A percentile compares a stretch with the other conserved stretches of the same genome.
phyloP scores from a whole-genome alignment of 2,329 filamentous ascomycete genomes.

The Ilyonectria mors-panacis region DNA sequence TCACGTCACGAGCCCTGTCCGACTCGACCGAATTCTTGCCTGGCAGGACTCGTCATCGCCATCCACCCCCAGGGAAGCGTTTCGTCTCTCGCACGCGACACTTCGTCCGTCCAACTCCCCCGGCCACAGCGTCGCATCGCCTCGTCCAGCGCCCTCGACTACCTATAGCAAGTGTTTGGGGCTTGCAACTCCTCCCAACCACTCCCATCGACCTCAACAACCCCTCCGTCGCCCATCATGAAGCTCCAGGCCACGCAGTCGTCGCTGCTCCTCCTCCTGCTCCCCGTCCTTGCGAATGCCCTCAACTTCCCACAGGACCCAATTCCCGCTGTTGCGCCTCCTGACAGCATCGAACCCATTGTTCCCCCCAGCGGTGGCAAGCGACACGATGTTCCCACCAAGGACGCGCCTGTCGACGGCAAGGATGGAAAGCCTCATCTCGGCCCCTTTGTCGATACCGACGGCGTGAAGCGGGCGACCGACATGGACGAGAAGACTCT shows the following conservation, averaged over 20 bases:
- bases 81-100: slow-evolving; percentile 32
- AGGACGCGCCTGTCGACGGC: slow-evolving; percentile 91
- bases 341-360: slow-evolving; percentile 46
- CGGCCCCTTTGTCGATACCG: slow-evolving; percentile 81
- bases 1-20: slow-evolving; percentile 3
- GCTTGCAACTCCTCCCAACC: slow-evolving; percentile 16
- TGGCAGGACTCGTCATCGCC: slow-evolving; percentile 24
- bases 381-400: slow-evolving; percentile 63
- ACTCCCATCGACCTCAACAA: slow-evolving; percentile 13
- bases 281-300: slow-evolving; percentile 67
- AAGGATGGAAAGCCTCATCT: slow-evolving; percentile 94
- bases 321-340: slow-evolving; percentile 43
- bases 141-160: slow-evolving; percentile 31
- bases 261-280: slow-evolving; percentile 72
- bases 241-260: slow-evolving; percentile 69
- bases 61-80: slow-evolving; percentile 12
- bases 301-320: slow-evolving; percentile 39
- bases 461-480: slow-evolving; percentile 45
- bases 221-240: slow-evolving; percentile 62
- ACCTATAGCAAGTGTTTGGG: slow-evolving; percentile 25
- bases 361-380: slow-evolving; percentile 48
- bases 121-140: slow-evolving; percentile 12
- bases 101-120: slow-evolving; percentile 5
- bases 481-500: slow-evolving; percentile 56
- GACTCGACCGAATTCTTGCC: neutral